Conservation (phyloP, 306 rosid species). For the Canavalia ensiformis region DNA sequence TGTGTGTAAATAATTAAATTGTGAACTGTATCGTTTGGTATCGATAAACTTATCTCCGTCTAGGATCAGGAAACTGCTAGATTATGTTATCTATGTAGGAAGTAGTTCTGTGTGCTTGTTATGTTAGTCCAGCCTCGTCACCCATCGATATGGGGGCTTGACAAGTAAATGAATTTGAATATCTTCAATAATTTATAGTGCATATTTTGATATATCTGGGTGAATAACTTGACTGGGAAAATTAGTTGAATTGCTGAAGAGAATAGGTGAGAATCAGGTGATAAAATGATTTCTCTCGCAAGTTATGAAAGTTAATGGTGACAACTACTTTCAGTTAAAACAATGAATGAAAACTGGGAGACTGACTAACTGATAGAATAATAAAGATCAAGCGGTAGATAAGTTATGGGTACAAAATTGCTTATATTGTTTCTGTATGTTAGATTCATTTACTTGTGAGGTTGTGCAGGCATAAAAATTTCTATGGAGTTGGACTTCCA, state of each 20-base stretch:
- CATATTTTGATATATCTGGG: slow-evolving; percentile 10
- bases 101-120: slow-evolving; percentile 25
- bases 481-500: not conserved
- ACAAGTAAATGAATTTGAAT: slow-evolving; percentile 27
- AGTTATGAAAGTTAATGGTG: not conserved
- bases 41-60: slow-evolving; percentile 25
- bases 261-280: not conserved
- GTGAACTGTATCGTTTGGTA: slow-evolving; percentile 19
- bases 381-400: not conserved
- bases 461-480: not conserved
- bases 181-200: not conserved
- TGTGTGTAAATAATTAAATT: slow-evolving; percentile 54
- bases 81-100: slow-evolving; percentile 31
- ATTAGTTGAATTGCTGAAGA: not conserved
- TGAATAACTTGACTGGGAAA: not conserved
- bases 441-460: too few species aligned
- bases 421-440: too few species aligned
- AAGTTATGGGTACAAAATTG: too few species aligned
- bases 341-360: not conserved
- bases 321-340: not conserved
- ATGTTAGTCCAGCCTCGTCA: slow-evolving; percentile 30
- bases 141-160: slow-evolving; percentile 27
- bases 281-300: not conserved
- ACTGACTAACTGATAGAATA: not conserved
- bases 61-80: slow-evolving; percentile 39